These are phyloP conservation scores for Aurantiochytrium sp. DNA, from an alignment of 108 stramenopile species.

Conservation along the genomic window DNA sequence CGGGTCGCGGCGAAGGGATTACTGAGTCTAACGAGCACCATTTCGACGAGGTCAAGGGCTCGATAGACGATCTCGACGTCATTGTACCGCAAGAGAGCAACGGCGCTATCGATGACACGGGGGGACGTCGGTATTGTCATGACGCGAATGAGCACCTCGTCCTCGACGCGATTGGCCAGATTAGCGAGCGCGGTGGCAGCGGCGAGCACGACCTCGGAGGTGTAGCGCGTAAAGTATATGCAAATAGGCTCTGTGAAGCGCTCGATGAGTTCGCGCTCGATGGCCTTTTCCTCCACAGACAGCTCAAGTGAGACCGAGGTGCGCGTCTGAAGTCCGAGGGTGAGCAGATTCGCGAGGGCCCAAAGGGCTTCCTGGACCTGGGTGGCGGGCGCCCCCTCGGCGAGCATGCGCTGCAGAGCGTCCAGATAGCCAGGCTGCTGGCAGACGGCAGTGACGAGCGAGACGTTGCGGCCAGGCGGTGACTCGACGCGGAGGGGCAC, in stretches of 20 bases:
- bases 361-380: conserved; percentile 31
- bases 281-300: not conserved
- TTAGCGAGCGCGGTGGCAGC: not conserved
- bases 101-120: not conserved
- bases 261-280: not conserved
- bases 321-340: not conserved
- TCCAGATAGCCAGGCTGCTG: not conserved
- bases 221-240: not conserved
- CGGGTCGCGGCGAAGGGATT: conserved; percentile 37
- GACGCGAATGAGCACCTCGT: not conserved
- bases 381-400: not conserved
- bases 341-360: not conserved
- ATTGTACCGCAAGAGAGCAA: not conserved
- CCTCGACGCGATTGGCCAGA: not conserved
- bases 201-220: not conserved
- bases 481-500: conserved; percentile 28
- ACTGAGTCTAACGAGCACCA: not conserved
- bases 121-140: not conserved
- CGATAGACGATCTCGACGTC: not conserved
- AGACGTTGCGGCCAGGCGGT: not conserved
- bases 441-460: not conserved
- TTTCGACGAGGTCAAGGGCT: not conserved
- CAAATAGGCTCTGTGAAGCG: not conserved
- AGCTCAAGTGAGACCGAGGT: no score
- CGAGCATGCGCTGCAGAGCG: not conserved